Conservation (phyloP, 2,329 filamentous ascomycete species). For the Aspergillus viridinutans region DNA sequence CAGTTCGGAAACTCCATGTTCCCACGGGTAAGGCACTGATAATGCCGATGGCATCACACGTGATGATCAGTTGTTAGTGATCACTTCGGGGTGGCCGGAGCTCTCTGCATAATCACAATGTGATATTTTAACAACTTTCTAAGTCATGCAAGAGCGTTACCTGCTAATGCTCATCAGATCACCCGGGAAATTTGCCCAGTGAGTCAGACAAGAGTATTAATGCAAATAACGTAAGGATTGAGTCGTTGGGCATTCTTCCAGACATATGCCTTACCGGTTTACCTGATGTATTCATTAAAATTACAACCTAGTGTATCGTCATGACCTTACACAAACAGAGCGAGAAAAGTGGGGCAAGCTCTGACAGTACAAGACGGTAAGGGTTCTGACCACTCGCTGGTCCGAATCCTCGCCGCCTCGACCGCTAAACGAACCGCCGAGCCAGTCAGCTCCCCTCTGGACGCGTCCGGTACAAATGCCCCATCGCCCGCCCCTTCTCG, state of each 20-base stretch:
- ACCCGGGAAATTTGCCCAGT: not conserved
- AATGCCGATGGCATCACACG: not conserved
- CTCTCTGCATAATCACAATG: not conserved
- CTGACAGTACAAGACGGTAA: constrained; percentile 15
- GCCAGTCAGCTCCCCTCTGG: constrained; percentile 23
- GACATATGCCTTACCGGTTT: not conserved
- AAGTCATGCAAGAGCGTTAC: not conserved
- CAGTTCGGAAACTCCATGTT: not conserved
- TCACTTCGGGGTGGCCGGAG: not conserved
- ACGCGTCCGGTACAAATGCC: constrained; percentile 37
- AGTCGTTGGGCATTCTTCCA: not conserved
- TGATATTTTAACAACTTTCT: not conserved
- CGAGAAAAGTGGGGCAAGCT: constrained; percentile 13
- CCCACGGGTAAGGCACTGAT: not conserved
- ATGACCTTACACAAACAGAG: not conserved
- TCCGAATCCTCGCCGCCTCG: constrained; percentile 13
- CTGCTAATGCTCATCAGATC: not conserved
- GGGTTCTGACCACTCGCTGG: constrained; percentile 11
- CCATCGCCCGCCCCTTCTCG: constrained; percentile 35
- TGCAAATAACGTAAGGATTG: not conserved
- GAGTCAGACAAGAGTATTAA: not conserved
- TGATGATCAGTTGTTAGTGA: too few relatives aligned
- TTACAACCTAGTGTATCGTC: not conserved
- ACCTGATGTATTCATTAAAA: not conserved
- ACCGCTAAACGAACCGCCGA: constrained; percentile 15